A percentile compares a stretch with the other conserved stretches of the same genome.
These are phyloP conservation scores for Chlorella sp. DNA, from an alignment of 139 green algal species.

Conservation along the genomic window DNA sequence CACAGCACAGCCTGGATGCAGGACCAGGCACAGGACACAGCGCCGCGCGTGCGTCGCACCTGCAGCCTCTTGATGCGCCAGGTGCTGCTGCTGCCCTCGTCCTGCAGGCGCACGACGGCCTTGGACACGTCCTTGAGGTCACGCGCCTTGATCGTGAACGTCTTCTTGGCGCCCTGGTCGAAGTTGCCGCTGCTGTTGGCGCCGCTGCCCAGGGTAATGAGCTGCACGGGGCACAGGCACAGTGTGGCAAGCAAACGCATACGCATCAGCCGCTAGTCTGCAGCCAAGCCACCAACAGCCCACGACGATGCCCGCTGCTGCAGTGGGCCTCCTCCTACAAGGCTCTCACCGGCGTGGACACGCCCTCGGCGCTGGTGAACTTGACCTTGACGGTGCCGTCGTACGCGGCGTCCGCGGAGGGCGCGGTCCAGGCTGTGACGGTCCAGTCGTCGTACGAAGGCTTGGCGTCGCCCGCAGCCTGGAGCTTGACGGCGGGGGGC, in stretches of 20 bases:
- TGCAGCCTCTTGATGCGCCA: neutral
- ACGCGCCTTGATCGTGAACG: neutral
- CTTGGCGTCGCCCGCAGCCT: neutral
- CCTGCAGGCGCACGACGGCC: neutral
- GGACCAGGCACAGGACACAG: no score
- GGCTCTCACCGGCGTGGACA: no score
- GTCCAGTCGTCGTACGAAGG: neutral
- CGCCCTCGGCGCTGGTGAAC: no score
- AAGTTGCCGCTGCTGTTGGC: neutral
- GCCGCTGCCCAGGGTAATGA: neutral
- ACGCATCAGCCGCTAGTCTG: no score
- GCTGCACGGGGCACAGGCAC: neutral
- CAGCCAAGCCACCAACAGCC: no score
- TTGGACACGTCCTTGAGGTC: neutral
- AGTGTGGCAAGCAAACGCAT: no score
- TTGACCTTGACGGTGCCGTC: neutral
- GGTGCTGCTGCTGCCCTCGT: neutral
- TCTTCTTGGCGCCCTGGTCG: neutral
- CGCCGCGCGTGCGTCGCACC: neutral
- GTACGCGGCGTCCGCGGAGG: neutral
- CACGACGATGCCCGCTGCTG: no score
- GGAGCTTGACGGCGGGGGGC: neutral
- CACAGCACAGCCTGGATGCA: no score
- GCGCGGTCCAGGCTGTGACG: constrained; percentile 19
- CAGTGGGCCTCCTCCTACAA: no score